Evolutionary conservation across 306 rosid species (phyloP).

Genomic region (Prunus mume): DNA sequence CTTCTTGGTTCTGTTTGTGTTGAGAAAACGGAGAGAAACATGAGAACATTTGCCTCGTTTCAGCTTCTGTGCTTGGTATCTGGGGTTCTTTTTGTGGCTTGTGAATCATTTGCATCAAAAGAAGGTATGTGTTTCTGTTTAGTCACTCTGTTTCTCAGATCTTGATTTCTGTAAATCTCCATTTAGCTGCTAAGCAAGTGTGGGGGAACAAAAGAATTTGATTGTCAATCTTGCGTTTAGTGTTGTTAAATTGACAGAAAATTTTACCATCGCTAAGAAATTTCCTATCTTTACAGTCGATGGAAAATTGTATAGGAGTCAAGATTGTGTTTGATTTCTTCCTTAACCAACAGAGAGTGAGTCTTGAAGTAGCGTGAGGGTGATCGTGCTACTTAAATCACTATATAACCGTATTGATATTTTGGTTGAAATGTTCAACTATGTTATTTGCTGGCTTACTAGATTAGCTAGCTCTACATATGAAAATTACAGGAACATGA

Average conservation of each 20-base stretch:
- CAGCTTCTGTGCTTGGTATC: conserved; percentile 46
- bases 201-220: conserved; percentile 8
- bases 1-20: conserved; percentile 30
- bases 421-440: conserved; percentile 4
- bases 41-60: conserved; percentile 49
- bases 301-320: conserved; percentile 2
- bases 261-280: neutral
- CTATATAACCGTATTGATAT: conserved; percentile 5
- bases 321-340: conserved; percentile 27
- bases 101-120: conserved; percentile 44
- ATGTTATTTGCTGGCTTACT: conserved; percentile 4
- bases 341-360: conserved; percentile 3
- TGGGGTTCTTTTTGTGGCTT: conserved; percentile 41
- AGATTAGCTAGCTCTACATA: neutral
- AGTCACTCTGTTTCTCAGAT: conserved; percentile 42
- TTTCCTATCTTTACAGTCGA: neutral
- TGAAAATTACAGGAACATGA: neutral
- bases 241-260: neutral
- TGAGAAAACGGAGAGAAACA: conserved; percentile 39
- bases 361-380: conserved; percentile 11
- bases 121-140: conserved; percentile 56
- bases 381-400: conserved; percentile 15
- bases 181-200: conserved; percentile 27
- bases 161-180: conserved; percentile 37
- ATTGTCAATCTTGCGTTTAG: conserved; percentile 17